Base-by-base conservation (phyloP, 768 basidiomycete genomes). In the Agaricus subrufescens region DNA sequence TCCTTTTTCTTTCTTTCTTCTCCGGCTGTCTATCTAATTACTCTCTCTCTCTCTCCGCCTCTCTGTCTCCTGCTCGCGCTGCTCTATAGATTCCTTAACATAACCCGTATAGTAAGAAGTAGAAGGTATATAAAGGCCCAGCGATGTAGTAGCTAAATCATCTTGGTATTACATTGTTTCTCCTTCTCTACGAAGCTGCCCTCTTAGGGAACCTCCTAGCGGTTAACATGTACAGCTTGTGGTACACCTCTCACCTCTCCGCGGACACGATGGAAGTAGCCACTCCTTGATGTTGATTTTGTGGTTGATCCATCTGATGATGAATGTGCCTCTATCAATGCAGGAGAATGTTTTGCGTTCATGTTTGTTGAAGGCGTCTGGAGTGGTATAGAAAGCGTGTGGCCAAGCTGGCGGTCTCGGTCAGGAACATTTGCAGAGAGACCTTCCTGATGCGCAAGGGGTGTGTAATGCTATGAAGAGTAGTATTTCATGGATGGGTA, bases 321-420 rank as follows among this genome's bases (percentile, higher is more conserved):
- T 3, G 78, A 85, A 48, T 64, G 66, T 1, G 50, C 62, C 0
- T 50, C 54, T 0, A 62, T 81, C 0, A 69, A 64, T 1, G 80
- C 73, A 5, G 69, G 74, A 4, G 89, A 89, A 0, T 84, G 84
- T 61, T 91, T 91, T 61, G 89, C 86, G 0, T 92, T 89, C 67
- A 61, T 87, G 53, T 77, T 79, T 63, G 68, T 72, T 3, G 68
- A 69, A 54, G 62, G 65, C 8, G 58, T 56, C 1, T 62, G 58
- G 1, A 42, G 57, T 1, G 42, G 51, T 6, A 52, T 60, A 7
- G 62, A 67, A 12, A 59, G 62, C n/a, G 78, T 86, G 8, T 86
- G 84, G 84, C 76, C 80, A 12, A 81, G 77, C 62, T 86, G 84
- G 80, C 71, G 70, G 48, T 65, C 75, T 0, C 59, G 56, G 3